phyloP scores from a whole-genome alignment of 768 basidiomycete genomes.

The Naganishia vaughanmartiniae region DNA sequence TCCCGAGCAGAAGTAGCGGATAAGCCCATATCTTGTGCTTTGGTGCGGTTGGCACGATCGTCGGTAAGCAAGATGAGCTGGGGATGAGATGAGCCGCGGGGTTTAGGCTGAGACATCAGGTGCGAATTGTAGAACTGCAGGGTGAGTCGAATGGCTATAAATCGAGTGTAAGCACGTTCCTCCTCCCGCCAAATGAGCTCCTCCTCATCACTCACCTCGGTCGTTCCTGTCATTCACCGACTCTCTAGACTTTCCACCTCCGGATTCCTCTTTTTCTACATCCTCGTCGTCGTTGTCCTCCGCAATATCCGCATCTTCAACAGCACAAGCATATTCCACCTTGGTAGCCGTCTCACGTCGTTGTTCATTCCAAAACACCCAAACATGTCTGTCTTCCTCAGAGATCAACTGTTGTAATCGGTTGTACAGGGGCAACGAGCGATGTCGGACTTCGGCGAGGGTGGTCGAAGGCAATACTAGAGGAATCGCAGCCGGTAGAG shows the following conservation, averaged over 20 bases:
- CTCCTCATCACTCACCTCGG: constrained; percentile 61
- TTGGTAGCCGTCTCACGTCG: constrained; percentile 47
- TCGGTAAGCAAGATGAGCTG: constrained; percentile 80
- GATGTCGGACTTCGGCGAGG: constrained; percentile 90
- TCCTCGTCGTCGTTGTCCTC: constrained; percentile 54
- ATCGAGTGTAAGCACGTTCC: neutral
- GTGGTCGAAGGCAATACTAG: constrained; percentile 93
- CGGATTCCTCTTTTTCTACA: constrained; percentile 41
- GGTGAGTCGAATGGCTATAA: constrained; percentile 74
- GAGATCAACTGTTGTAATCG: constrained; percentile 79
- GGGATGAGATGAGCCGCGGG: constrained; percentile 53
- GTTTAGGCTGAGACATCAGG: constrained; percentile 50
- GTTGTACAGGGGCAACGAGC: constrained; percentile 87
- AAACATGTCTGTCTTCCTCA: constrained; percentile 60
- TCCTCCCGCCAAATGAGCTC: neutral
- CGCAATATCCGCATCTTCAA: constrained; percentile 12
- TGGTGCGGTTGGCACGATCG: constrained; percentile 76
- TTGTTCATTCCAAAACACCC: constrained; percentile 63
- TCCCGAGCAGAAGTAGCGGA: constrained; percentile 59
- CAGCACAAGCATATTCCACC: constrained; percentile 9
- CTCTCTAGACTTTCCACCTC: constrained; percentile 51
- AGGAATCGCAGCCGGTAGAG: constrained; percentile 68
- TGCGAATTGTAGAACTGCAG: constrained; percentile 83
- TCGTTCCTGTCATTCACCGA: constrained; percentile 86
- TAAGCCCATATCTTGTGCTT: constrained; percentile 64